Evolutionary conservation across 257 asterid species (phyloP).

Genomic region (Forsythia viridissima): DNA sequence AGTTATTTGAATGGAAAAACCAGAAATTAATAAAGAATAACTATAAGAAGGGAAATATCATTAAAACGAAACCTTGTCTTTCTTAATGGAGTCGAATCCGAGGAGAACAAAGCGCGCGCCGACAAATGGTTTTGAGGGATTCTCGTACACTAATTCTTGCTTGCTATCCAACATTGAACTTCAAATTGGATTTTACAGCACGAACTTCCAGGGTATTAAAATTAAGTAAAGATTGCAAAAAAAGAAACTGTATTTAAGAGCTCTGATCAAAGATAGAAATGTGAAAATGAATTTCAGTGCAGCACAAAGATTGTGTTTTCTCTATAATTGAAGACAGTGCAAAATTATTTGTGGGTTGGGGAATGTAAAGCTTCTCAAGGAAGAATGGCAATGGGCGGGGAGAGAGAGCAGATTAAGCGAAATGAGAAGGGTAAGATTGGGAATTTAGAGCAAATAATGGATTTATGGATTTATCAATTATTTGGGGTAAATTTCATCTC

Average conservation of each 20-base stretch:
- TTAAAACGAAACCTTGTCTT: conserved; percentile 44
- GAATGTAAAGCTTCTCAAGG: conserved; percentile 41
- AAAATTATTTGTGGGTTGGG: neutral
- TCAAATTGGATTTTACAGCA: conserved; percentile 9
- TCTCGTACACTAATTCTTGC: conserved; percentile 34
- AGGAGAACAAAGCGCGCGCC: conserved; percentile 63
- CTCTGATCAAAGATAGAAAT: neutral
- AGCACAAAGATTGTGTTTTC: neutral
- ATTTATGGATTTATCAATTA: neutral
- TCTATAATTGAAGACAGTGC: neutral
- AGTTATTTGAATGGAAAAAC: neutral
- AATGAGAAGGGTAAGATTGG: conserved; percentile 37
- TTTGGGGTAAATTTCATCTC: too few species aligned
- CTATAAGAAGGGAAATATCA: neutral
- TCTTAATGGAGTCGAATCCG: conserved; percentile 57
- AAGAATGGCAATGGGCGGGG: conserved; percentile 27
- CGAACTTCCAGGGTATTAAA: conserved; percentile 12
- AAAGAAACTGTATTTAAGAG: neutral
- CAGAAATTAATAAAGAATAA: neutral
- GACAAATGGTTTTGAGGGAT: conserved; percentile 38
- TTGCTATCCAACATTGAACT: conserved; percentile 38
- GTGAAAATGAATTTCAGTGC: neutral
- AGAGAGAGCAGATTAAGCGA: conserved; percentile 3
- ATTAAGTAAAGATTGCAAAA: neutral
- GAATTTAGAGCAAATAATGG: conserved; percentile 21